Percentiles rank a stretch among this genome's conserved stretches.
phyloP scores from a whole-genome alignment of 2,329 filamentous ascomycete species.

The Phyllosticta paracitricarpa region DNA sequence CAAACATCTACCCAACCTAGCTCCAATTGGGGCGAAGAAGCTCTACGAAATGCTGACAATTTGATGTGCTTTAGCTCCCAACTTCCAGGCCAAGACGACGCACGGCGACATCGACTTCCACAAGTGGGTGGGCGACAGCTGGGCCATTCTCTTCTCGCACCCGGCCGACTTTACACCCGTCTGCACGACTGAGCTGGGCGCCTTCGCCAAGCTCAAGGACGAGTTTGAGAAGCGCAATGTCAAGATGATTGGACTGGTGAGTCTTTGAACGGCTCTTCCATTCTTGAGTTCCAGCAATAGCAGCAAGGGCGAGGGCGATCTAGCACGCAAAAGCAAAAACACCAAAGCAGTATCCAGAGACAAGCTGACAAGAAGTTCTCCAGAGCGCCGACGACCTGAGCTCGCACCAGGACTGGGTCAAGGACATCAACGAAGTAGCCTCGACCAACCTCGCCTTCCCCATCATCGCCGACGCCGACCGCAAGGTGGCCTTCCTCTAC shows the following conservation, averaged over 20 bases:
- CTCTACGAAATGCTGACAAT: not conserved
- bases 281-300: not conserved
- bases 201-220: conserved; percentile 53
- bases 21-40: not conserved
- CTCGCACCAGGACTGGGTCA: conserved; percentile 40
- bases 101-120: conserved; percentile 59
- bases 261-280: not conserved
- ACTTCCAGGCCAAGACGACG: conserved; percentile 61
- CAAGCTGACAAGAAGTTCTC: not conserved
- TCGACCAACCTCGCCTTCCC: conserved; percentile 39
- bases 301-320: not conserved
- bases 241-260: conserved; percentile 48
- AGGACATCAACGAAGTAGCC: conserved; percentile 43
- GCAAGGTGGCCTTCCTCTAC: conserved; percentile 41
- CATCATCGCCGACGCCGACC: conserved; percentile 45
- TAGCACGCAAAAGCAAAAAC: conserved; percentile 41
- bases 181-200: conserved; percentile 54
- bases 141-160: conserved; percentile 63
- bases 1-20: not conserved
- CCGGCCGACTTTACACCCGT: conserved; percentile 52
- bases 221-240: conserved; percentile 53
- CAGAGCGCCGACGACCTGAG: conserved; percentile 10
- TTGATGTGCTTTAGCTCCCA: conserved; percentile 39
- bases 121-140: conserved; percentile 60
- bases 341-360: conserved; percentile 16